These are phyloP conservation scores for Cyberlindnera americana DNA, from an alignment of 805 yeast genomes.

Conservation along the genomic window DNA sequence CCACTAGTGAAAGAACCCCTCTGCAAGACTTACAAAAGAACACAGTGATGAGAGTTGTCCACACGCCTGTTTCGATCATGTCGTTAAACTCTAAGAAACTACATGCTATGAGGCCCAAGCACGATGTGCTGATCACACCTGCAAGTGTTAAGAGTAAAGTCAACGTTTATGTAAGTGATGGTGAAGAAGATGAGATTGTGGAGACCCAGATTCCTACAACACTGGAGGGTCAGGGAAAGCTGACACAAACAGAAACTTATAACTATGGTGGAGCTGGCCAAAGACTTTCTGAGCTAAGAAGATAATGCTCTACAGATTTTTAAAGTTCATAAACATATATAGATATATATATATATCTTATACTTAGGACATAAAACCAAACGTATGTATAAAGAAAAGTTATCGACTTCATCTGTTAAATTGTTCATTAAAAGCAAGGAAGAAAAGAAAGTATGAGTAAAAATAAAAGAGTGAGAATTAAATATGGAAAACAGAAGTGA, in stretches of 20 bases:
- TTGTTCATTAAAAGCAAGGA: too few species aligned
- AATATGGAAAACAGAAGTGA: too few species aligned
- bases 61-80: slow-evolving; percentile 1
- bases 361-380: too few species aligned
- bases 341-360: neutral
- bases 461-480: neutral
- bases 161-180: slow-evolving; percentile 10
- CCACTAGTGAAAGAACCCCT: slow-evolving; percentile 3
- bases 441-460: too few species aligned
- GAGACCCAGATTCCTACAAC: slow-evolving; percentile 4
- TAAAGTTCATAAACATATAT: neutral
- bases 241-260: slow-evolving; percentile 21
- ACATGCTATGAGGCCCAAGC: neutral
- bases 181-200: slow-evolving; percentile 13
- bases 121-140: slow-evolving; percentile 7
- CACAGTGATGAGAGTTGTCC: slow-evolving; percentile 1
- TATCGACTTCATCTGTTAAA: too few species aligned
- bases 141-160: slow-evolving; percentile 4
- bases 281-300: slow-evolving; percentile 10
- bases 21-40: slow-evolving; percentile 6
- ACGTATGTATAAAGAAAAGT: too few species aligned
- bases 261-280: slow-evolving; percentile 14
- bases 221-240: slow-evolving; percentile 1
- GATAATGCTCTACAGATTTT: too few species aligned
- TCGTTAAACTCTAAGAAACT: neutral